Conservation (phyloP, 148 eudicot species). For the Camellia sinensis region DNA sequence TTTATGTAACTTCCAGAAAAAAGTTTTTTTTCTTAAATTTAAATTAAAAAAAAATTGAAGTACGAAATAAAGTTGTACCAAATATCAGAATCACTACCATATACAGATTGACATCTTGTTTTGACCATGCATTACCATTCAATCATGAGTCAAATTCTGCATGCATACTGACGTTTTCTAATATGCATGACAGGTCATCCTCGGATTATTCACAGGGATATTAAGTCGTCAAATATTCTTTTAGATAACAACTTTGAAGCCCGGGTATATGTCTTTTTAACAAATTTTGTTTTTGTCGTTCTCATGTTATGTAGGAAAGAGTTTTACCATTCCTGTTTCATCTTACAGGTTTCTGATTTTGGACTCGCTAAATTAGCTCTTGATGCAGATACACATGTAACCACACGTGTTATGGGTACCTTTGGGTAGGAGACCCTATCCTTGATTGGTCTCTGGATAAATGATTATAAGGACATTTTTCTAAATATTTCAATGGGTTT, state of each 20-base stretch:
- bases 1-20: too few species aligned
- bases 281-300: neutral
- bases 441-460: neutral
- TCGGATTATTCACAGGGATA: conserved; percentile 51
- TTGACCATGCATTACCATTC: neutral
- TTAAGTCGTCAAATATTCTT: conserved; percentile 57
- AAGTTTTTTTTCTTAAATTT: too few species aligned
- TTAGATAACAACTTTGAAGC: conserved; percentile 52
- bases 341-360: conserved; percentile 84
- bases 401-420: conserved; percentile 95
- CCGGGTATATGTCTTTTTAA: conserved; percentile 31
- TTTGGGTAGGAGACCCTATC: conserved; percentile 59
- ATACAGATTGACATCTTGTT: neutral
- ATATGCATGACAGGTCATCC: conserved; percentile 42
- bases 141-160: neutral
- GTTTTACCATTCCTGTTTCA: neutral
- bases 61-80: neutral
- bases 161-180: neutral
- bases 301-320: neutral
- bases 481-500: conserved; percentile 9
- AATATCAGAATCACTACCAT: neutral
- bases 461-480: neutral
- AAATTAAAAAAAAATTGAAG: neutral
- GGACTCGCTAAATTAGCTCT: conserved; percentile 81
- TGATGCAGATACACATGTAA: conserved; percentile 75